Conservation (phyloP, 2,329 filamentous ascomycete species). For the Teratosphaeria nubilosa region DNA sequence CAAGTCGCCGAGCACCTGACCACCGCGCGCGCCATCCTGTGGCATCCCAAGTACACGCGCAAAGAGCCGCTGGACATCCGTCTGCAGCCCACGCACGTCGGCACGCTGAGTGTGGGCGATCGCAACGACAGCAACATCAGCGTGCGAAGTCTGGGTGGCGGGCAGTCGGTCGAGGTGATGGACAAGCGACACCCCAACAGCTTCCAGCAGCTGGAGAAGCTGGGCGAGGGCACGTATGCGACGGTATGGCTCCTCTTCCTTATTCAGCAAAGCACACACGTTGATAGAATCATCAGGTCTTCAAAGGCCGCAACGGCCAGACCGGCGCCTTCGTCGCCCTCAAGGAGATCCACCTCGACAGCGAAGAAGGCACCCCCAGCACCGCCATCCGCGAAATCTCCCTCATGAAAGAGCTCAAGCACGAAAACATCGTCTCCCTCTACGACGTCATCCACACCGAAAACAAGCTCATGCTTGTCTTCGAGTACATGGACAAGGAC, state of each 20-base stretch:
- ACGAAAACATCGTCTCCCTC: slow-evolving; percentile 93
- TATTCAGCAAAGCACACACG: background rate
- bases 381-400: slow-evolving; percentile 98
- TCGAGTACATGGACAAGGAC: slow-evolving; percentile 98
- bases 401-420: slow-evolving; percentile 98
- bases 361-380: slow-evolving; percentile 92
- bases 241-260: slow-evolving; percentile 51
- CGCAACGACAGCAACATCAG: slow-evolving; percentile 44
- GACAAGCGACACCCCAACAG: slow-evolving; percentile 92
- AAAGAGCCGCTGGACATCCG: slow-evolving; percentile 35
- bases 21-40: slow-evolving; percentile 40
- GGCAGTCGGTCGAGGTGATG: slow-evolving; percentile 48
- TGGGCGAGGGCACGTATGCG: slow-evolving; percentile 96
- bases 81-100: slow-evolving; percentile 39
- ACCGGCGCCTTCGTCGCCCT: slow-evolving; percentile 93
- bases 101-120: slow-evolving; percentile 36
- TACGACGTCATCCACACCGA: slow-evolving; percentile 99
- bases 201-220: slow-evolving; percentile 97
- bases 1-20: slow-evolving; percentile 34
- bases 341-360: slow-evolving; percentile 98
- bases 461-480: slow-evolving; percentile 99
- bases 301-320: slow-evolving; percentile 95
- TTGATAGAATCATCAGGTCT: slow-evolving; percentile 53
- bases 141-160: slow-evolving; percentile 37
- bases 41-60: slow-evolving; percentile 37